Base-by-base conservation (phyloP, 495 filamentous ascomycete genomes). In the Neurospora sublineolata region DNA sequence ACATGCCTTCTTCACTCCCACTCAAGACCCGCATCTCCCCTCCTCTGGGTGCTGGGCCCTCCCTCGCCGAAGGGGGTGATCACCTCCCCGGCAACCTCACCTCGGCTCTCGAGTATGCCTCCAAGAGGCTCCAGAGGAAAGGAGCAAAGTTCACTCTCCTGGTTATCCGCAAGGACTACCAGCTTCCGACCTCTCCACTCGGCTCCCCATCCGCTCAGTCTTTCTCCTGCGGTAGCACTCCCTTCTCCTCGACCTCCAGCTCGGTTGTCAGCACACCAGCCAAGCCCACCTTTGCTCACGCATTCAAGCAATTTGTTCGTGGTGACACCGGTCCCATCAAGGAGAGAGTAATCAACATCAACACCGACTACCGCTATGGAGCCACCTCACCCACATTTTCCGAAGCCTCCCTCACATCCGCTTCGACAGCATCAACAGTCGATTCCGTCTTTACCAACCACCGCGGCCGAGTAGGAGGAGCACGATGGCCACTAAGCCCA, bases 1-100 rank as follows among this genome's bases (percentile, higher is more conserved):
- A 30, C 12, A 72, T 68, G 73, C 33, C 73, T 40, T 23, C 42
- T 72, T 41, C 42, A 27, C 76, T 83, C 77, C 77, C 78, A 69
- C 71, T 84, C 67, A 87, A 83, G 79, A 79, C 80, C 44, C 79
- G 79, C 69, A 88, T 87, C 72, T 87, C 86, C 1, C 81, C 84
- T 44, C 85, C 86, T n/a, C 81, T 88, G 44, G 86, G 87, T 72
- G 85, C 86, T 20, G 84, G 85, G 7, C 75, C 77, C 1, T 86
- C 84, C 42, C 78, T 87, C 58, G 79, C 83, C 58, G 85, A 86
- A 9, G 52, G 52, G 68, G 75, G 76, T 60, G 79, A 84, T 73
- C 82, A 84, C 37, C 78, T 87, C 8, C 84, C 86, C 3, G 72
- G 76, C 38, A 77, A 79, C 46, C 70, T 88, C 68, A 80, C 73